Conservation (phyloP, 768 basidiomycete genomes). For the Tulasnella sp. region DNA sequence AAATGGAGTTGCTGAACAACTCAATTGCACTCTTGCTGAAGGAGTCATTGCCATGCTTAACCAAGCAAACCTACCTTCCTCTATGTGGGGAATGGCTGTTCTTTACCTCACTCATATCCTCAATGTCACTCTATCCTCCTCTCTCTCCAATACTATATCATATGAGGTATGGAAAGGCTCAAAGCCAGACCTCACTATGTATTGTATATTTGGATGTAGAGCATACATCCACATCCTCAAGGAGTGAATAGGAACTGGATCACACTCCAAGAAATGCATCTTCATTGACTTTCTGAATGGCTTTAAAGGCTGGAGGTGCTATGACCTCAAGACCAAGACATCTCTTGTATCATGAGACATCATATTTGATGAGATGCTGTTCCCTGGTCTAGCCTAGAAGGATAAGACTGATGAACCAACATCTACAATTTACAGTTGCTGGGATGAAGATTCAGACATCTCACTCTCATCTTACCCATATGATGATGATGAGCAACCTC, state of each 20-base stretch:
- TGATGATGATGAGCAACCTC: not conserved
- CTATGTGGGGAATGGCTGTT: constrained; percentile 3
- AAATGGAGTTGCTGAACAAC: constrained; percentile 13
- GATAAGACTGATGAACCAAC: no score
- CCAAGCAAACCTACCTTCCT: not conserved
- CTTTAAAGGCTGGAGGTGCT: constrained; percentile 29
- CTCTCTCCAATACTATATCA: constrained; percentile 14
- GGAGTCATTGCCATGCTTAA: not conserved
- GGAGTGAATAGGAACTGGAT: constrained; percentile 5
- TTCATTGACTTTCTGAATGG: constrained; percentile 29
- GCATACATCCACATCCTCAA: constrained; percentile 32
- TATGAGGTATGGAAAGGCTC: constrained; percentile 12
- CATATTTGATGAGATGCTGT: not conserved
- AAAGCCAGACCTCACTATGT: constrained; percentile 23
- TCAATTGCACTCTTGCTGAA: constrained; percentile 5
- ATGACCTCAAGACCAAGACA: constrained; percentile 19
- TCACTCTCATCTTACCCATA: no score
- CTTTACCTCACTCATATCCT: not conserved
- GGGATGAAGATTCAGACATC: not conserved
- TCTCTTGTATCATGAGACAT: not conserved
- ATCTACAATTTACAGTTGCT: not conserved
- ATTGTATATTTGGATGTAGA: constrained; percentile 31
- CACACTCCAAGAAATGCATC: constrained; percentile 26
- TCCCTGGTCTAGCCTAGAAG: not conserved
- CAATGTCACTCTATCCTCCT: not conserved